These are phyloP conservation scores for Yamadazyma endophytica DNA, from an alignment of 805 yeast species.

Conservation along the genomic window DNA sequence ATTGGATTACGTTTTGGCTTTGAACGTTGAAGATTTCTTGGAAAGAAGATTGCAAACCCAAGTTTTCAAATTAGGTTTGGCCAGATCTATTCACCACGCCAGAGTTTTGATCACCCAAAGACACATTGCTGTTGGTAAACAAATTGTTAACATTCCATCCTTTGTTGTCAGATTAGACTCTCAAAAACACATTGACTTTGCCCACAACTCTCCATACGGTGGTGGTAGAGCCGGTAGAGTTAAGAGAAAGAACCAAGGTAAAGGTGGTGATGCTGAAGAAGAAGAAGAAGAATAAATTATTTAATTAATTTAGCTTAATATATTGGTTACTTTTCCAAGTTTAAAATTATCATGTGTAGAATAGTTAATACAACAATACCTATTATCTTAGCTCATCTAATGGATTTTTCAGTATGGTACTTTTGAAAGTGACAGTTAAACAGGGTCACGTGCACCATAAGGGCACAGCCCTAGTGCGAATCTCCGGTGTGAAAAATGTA, in stretches of 20 bases:
- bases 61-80: conserved; percentile 99
- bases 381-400: not conserved
- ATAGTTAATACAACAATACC: conserved; percentile 6
- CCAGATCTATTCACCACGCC: conserved; percentile 99
- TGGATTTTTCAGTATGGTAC: not conserved
- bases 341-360: conserved; percentile 6
- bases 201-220: conserved; percentile 99
- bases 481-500: not conserved
- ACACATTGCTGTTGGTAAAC: conserved; percentile 99
- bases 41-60: conserved; percentile 99
- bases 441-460: conserved; percentile 2
- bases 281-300: conserved; percentile 71
- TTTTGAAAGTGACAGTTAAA: not conserved
- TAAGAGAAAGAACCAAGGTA: conserved; percentile 85
- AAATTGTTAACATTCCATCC: conserved; percentile 96
- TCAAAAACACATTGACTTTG: conserved; percentile 99
- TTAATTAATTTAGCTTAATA: conserved; percentile 9
- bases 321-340: conserved; percentile 11
- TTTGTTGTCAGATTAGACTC: conserved; percentile 99
- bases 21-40: conserved; percentile 97
- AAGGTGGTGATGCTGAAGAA: conserved; percentile 64
- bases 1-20: conserved; percentile 99
- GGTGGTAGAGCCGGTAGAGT: conserved; percentile 99
- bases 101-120: conserved; percentile 98
- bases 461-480: conserved; percentile 5